Base-by-base conservation (phyloP, 1,284 basidiomycete genomes). In the Microbotryum saponariae region DNA sequence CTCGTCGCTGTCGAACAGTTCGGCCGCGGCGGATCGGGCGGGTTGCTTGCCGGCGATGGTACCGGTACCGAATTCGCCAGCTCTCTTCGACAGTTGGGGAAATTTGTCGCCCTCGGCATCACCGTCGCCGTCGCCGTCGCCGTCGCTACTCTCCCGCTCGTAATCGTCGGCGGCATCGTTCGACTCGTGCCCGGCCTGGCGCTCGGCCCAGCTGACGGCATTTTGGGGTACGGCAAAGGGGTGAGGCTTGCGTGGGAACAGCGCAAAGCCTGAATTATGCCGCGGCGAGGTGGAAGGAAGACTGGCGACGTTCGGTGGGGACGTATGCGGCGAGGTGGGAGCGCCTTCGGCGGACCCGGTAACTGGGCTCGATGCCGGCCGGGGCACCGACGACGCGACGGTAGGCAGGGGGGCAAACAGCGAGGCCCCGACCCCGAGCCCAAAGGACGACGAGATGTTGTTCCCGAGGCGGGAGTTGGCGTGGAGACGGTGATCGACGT, bases 201-300 rank as follows among this genome's bases (percentile, higher is more conserved):
- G 54, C n/a, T 54, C 57, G 7, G 61, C 59, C 66, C 66, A 68
- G 4, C 59, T 61, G 31, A 68, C 63, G 8, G 66, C 66, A 51
- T 68, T 68, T 50, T 65, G 59, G 21, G 66, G 66, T 3, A 68
- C 66, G 12, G 66, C 60, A 60, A 68, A 68, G 29, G 65, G 65
- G 46, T 67, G 65, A n/a, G 62, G 37, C 20, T 37, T 29, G 18
- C 37, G 20, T 6, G 56, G 59, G 10, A 51, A 21, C 18, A 56
- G 49, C 14, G 58, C 52, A 42, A 55, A 54, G 29, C 49, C 37
- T 42, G 8, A 25, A 25, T 6, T 20, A 42, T n/a, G 37, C 47
- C 33, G 51, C 52, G 51, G 51, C 58, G 46, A 59, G 37, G 33
- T 48, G 53, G 10, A 53, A 53, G 16, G 45, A n/a, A 31, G 4